Conservation (phyloP, 495 filamentous ascomycete species). For the Talaromyces liani region DNA sequence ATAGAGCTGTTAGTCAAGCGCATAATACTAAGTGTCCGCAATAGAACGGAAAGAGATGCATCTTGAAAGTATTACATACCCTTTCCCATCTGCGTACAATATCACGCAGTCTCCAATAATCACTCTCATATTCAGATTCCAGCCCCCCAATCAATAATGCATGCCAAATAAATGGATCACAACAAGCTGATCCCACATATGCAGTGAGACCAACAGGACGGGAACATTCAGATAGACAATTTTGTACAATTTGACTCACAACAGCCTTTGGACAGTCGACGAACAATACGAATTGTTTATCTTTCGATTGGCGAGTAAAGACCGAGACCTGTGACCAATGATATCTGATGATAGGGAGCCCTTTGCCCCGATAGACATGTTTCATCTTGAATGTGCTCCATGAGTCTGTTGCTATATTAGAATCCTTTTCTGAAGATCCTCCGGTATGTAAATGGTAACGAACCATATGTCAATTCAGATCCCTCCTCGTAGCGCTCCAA, state of each 20-base stretch:
- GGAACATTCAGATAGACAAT: neutral
- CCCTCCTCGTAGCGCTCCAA: neutral
- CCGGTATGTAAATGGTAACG: neutral
- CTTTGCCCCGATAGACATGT: neutral
- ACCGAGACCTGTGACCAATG: constrained; percentile 11
- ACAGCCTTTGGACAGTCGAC: constrained; percentile 7
- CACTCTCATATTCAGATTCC: constrained; percentile 9
- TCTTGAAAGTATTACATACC: constrained; percentile 1
- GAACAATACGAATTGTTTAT: constrained; percentile 6
- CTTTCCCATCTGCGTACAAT: constrained; percentile 13
- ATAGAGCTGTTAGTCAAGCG: neutral
- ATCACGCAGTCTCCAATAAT: constrained; percentile 14
- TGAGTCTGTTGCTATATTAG: constrained; percentile 1
- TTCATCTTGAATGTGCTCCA: constrained; percentile 15
- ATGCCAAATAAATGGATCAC: constrained; percentile 19
- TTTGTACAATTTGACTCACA: neutral
- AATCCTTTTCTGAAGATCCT: neutral
- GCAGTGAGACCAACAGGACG: neutral
- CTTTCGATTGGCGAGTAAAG: neutral
- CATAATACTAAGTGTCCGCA: neutral
- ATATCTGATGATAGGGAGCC: neutral
- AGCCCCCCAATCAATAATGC: constrained; percentile 11
- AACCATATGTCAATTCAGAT: neutral
- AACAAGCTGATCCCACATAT: neutral
- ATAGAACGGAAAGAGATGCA: neutral